Evolutionary conservation across 2,329 filamentous ascomycete species (phyloP).

Genomic region (Aspergillus felis): DNA sequence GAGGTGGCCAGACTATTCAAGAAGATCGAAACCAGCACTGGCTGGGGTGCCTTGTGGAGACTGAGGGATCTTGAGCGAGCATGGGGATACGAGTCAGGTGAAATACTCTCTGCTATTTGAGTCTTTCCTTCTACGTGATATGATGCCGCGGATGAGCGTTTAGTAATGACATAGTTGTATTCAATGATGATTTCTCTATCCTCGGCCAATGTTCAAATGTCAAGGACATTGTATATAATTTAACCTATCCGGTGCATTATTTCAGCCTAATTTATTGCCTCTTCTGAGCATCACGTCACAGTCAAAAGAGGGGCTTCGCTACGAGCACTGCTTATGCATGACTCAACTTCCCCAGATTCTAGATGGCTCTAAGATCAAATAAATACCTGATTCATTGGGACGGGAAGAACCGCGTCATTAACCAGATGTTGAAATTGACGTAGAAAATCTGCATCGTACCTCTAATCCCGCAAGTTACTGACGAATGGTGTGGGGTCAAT

Average conservation of each 20-base stretch:
- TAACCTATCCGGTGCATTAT: neutral
- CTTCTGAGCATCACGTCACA: neutral
- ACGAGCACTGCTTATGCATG: neutral
- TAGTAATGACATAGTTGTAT: neutral
- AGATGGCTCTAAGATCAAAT: too few species aligned
- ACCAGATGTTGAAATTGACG: neutral
- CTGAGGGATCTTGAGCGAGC: slow-evolving; percentile 47
- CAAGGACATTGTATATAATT: too few species aligned
- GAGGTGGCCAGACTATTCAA: slow-evolving; percentile 39
- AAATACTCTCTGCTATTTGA: slow-evolving; percentile 20
- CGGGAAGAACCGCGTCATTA: neutral
- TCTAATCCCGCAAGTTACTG: neutral
- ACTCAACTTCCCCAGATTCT: neutral
- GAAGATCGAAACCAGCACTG: slow-evolving; percentile 49
- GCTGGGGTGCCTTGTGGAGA: slow-evolving; percentile 52
- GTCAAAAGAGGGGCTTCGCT: too few species aligned
- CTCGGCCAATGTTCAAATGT: neutral
- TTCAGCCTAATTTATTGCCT: neutral
- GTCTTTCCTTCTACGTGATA: neutral
- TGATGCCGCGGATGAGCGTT: too few species aligned
- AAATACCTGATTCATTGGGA: neutral
- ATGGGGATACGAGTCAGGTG: slow-evolving; percentile 24
- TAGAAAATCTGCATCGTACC: neutral
- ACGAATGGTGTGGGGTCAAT: neutral
- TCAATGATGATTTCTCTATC: neutral